phyloP scores from a whole-genome alignment of 2,329 filamentous ascomycete species.

The Amylocarpus encephaloides region DNA sequence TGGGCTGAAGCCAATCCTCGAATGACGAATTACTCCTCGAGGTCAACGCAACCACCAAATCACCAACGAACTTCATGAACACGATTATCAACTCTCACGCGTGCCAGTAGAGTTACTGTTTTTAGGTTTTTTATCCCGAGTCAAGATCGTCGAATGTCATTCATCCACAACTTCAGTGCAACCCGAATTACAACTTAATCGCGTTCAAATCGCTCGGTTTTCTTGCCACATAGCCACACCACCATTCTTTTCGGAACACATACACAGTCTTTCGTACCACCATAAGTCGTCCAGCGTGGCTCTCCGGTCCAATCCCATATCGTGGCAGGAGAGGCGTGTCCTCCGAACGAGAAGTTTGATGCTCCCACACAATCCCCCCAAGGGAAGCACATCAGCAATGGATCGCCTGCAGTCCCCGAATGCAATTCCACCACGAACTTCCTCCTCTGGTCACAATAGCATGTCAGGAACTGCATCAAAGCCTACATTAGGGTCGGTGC shows the following conservation, averaged over 20 bases:
- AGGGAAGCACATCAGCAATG: conserved; percentile 16
- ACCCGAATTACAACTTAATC: no score
- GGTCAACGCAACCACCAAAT: no score
- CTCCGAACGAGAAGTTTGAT: conserved; percentile 3
- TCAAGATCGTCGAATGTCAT: no score
- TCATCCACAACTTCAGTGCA: no score
- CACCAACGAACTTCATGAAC: no score
- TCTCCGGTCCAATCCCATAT: conserved; percentile 6
- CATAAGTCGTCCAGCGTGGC: conserved; percentile 8
- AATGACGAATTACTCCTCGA: no score
- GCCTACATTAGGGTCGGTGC: conserved; percentile 45
- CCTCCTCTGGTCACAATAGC: conserved; percentile 50
- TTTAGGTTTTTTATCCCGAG: no score
- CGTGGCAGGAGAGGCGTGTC: conserved; percentile 2
- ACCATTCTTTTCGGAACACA: no score
- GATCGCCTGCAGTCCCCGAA: conserved; percentile 44
- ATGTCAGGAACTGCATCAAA: conserved; percentile 24
- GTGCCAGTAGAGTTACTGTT: no score
- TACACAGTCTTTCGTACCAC: neutral
- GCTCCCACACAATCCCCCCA: conserved; percentile 13
- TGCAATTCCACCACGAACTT: conserved; percentile 67
- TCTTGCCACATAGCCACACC: neutral
- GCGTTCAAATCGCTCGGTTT: no score
- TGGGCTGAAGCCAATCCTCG: no score
- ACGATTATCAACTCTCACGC: no score